A percentile compares a stretch with the other conserved stretches of the same genome.
phyloP scores from a whole-genome alignment of 306 rosid genomes.

The Glycyrrhiza uralensis region DNA sequence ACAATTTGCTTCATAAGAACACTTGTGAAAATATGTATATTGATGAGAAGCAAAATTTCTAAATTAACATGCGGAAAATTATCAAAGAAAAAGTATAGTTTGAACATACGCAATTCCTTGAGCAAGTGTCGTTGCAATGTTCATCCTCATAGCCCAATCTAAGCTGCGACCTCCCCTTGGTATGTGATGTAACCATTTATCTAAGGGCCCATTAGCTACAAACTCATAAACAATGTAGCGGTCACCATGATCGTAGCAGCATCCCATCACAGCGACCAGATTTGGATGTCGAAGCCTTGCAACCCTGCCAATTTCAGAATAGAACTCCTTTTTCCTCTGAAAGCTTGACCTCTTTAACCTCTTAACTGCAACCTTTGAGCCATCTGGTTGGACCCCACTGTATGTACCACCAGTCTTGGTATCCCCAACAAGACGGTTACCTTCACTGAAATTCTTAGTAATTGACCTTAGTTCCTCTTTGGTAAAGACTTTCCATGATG shows the following conservation, averaged over 20 bases:
- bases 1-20: not conserved
- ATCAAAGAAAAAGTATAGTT: conserved; percentile 5
- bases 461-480: conserved; percentile 87
- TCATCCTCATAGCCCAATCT: conserved; percentile 96
- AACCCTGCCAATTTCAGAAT: conserved; percentile 89
- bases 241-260: conserved; percentile 97
- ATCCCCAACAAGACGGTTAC: conserved; percentile 91
- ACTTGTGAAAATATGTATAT: conserved; percentile 4
- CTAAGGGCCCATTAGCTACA: conserved; percentile 89
- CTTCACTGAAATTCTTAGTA: conserved; percentile 97
- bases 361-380: conserved; percentile 90
- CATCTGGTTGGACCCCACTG: conserved; percentile 83
- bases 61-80: not conserved
- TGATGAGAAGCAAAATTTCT: not conserved
- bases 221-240: conserved; percentile 94
- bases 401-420: conserved; percentile 92
- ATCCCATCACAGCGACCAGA: conserved; percentile 93
- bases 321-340: conserved; percentile 92
- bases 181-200: conserved; percentile 93
- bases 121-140: conserved; percentile 86
- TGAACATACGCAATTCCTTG: conserved; percentile 97
- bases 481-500: conserved; percentile 87
- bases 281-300: conserved; percentile 92
- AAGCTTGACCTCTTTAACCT: conserved; percentile 88
- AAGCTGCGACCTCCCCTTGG: conserved; percentile 96